Evolutionary conservation across 2,329 filamentous ascomycete genomes (phyloP), one percentile per base, ranked within the genome.

Genomic region (Pseudopithomyces maydicus): DNA sequence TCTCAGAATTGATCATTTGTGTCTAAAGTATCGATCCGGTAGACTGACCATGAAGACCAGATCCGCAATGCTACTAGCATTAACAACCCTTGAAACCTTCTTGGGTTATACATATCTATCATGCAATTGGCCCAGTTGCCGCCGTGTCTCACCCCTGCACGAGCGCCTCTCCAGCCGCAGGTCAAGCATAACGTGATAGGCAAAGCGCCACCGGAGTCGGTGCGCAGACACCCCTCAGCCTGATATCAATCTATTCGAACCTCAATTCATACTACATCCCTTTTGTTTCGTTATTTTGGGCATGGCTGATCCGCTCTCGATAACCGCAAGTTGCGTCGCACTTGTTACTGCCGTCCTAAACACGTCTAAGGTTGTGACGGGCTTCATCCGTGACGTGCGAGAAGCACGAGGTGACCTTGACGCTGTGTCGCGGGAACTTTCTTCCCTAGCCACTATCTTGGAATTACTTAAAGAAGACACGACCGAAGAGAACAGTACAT

Each of bases 341-440:
- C 52, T 58, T 1, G 29, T 55, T 5, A 43, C 53, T 10, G 42
- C 49, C 12, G 52, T 57, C 20, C 19, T 32, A 7, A 54, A 43
- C 26, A 38, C n/a, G 5, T 46, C 51, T 4, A 20, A 33, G 12
- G 22, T 33, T 2, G 42, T 62, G 6, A 54, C 51, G 14, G 26
- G 17, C 19, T 64, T 64, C 29, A 54, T 57, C 2, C 29, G 45
- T 10, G 56, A 58, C 15, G 56, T 64, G 19, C 56, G 61, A 15
- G 59, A 56, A 17, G 54, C 59, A 10, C 59, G 61, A 17, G 12
- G 43, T 8, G 61, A 64, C 38, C 46, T 62, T 3, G 57, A 62
- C 35, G 26, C 36, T 1, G 49, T 64, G 8, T 56, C 55, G 2
- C 17, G 51, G 8, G 56, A 64, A 42, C 53, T 64, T 19, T 7